phyloP scores from a whole-genome alignment of 768 basidiomycete genomes.

The Macrolepiota dolichaula region DNA sequence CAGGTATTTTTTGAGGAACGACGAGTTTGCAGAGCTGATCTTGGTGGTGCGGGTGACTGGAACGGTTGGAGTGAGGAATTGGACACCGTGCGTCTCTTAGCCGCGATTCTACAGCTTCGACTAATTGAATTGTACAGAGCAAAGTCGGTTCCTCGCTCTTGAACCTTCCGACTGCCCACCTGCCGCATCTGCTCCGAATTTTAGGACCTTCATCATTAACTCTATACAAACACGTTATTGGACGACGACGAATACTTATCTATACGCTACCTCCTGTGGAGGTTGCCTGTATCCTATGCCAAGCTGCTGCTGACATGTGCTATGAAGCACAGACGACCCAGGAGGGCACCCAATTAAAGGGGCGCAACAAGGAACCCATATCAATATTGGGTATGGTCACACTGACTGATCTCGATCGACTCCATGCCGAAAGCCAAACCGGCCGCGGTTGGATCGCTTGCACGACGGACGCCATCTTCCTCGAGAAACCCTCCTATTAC shows the following conservation, averaged over 20 bases:
- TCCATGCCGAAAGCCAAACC: slow-evolving; percentile 50
- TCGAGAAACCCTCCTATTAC: slow-evolving; percentile 77
- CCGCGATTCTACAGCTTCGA: not conserved
- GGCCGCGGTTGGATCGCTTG: slow-evolving; percentile 85
- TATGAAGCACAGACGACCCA: slow-evolving; percentile 39
- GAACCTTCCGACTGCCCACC: slow-evolving; percentile 55
- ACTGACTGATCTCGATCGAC: slow-evolving; percentile 63
- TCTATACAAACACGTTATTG: slow-evolving; percentile 75
- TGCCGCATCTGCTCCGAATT: slow-evolving; percentile 72
- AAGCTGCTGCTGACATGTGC: slow-evolving; percentile 56
- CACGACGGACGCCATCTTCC: slow-evolving; percentile 83
- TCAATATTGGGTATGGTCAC: slow-evolving; percentile 80
- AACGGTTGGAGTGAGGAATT: slow-evolving; percentile 67
- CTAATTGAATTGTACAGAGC: slow-evolving; percentile 1
- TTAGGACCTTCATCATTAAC: slow-evolving; percentile 78
- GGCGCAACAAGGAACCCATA: slow-evolving; percentile 40
- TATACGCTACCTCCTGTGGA: slow-evolving; percentile 81
- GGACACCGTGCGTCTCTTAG: slow-evolving; percentile 38
- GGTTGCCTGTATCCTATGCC: slow-evolving; percentile 72
- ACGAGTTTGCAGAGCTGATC: slow-evolving; percentile 44
- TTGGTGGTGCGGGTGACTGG: slow-evolving; percentile 61
- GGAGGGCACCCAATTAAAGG: slow-evolving; percentile 16
- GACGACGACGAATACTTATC: slow-evolving; percentile 71
- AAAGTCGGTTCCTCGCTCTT: slow-evolving; percentile 19
- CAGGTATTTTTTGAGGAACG: slow-evolving; percentile 64